A percentile compares a stretch with the other conserved stretches of the same genome.
Conservation (phyloP, 176 grass and related monocot genomes). For the Triticum timopheevii region DNA sequence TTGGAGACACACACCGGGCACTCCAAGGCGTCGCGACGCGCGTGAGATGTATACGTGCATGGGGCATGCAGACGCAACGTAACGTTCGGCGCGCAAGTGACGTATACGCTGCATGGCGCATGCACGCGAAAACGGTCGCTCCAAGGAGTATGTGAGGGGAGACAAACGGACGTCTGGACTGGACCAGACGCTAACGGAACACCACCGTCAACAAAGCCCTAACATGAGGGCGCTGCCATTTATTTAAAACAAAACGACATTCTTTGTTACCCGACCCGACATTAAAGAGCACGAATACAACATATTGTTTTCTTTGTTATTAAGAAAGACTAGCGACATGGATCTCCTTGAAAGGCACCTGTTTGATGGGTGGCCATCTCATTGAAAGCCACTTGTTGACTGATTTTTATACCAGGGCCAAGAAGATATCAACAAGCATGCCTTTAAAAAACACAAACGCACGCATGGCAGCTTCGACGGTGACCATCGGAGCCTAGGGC, state of each 20-base stretch:
- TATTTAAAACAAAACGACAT: too few species aligned
- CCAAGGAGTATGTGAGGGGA: neutral
- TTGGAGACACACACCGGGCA: neutral
- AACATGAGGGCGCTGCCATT: too few species aligned
- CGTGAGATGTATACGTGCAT: neutral
- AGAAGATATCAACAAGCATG: neutral
- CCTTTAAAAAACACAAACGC: neutral
- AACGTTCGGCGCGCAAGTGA: fast-evolving
- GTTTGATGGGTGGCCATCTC: too few species aligned
- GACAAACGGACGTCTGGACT: neutral
- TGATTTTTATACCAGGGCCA: neutral
- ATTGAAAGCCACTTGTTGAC: neutral
- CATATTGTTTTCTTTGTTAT: too few species aligned
- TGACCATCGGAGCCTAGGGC: neutral
- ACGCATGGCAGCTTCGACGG: too few species aligned
- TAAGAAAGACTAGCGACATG: too few species aligned
- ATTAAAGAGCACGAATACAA: too few species aligned
- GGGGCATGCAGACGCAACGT: neutral
- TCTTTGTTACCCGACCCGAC: too few species aligned
- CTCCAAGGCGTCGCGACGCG: neutral
- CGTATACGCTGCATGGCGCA: too few species aligned
- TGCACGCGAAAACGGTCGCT: neutral
- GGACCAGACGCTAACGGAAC: neutral
- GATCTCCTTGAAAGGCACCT: too few species aligned
- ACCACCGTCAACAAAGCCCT: neutral